Conservation (phyloP, 2,329 filamentous ascomycete genomes). For the Fusarium verticillioides region DNA sequence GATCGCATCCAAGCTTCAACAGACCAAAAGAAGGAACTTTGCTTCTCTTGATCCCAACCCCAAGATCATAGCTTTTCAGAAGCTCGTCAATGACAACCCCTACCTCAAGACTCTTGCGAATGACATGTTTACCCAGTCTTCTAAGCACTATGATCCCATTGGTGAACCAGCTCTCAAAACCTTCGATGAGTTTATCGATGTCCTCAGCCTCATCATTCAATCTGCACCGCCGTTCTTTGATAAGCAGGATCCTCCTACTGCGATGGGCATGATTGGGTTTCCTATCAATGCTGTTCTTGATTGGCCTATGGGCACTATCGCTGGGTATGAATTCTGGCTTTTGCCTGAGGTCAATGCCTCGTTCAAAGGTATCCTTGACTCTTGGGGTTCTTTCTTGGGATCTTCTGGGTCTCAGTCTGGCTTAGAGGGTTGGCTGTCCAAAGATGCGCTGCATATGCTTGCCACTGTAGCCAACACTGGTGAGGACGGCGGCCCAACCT, state of each 20-base stretch:
- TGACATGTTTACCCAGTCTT: slow-evolving; percentile 12
- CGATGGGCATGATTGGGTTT: slow-evolving; percentile 1
- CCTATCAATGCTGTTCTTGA: slow-evolving; percentile 13
- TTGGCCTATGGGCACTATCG: slow-evolving; percentile 26
- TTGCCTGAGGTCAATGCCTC: neutral
- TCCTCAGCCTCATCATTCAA: neutral
- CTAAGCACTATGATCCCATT: slow-evolving; percentile 6
- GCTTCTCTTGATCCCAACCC: neutral
- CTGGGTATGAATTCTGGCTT: slow-evolving; percentile 27
- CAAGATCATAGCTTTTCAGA: neutral
- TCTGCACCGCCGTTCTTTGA: neutral
- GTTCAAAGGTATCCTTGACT: neutral
- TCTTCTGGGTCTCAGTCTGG: neutral
- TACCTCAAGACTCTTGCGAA: neutral
- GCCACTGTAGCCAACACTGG: slow-evolving; percentile 14
- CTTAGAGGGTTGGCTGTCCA: neutral
- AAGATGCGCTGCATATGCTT: neutral
- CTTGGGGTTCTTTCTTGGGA: neutral
- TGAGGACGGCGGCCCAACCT: neutral
- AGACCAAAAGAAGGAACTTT: neutral
- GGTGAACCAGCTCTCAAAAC: neutral
- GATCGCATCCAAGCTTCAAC: neutral
- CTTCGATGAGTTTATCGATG: neutral
- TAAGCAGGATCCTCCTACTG: neutral
- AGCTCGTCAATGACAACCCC: neutral